Base-by-base conservation (phyloP, 768 basidiomycete genomes). In the Psilocybe sp. region DNA sequence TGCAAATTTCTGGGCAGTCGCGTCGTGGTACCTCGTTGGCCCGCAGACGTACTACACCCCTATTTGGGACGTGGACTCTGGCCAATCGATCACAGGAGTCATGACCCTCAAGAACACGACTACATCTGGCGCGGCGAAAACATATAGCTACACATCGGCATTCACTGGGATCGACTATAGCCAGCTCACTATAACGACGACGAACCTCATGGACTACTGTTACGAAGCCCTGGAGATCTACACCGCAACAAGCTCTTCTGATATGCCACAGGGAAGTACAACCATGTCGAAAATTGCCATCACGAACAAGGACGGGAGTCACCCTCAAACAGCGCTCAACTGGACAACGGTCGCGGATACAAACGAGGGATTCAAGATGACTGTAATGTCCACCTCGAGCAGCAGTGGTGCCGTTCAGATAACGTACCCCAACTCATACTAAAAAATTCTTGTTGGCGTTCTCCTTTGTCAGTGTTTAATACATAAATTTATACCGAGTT, bases 1-100 rank as follows among this genome's bases (percentile, higher is more conserved):
- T 15, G 60, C 55, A n/a, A 47, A 54, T 16, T 62, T 56, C 41
- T 64, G 60, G 59, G 49, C 54, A 3, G 54, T 59, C 13, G 60
- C 63, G 4, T 48, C 47, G 1, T 64, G 63, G 63, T 60, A 60
- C 15, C 42, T 58, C 42, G 33, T 48, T 11, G 45, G 53, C 9
- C n/a, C 47, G 7, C 43, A 54, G 20, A 55, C 50, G 1, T 55
- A 51, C 42, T 55, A 51, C 32, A 55, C 54, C 4, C 46, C 45
- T 15, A 49, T 50, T 14, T 49, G 49, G 5, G 49, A 55, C 19
- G 54, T 55, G 19, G 44, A 51, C n/a, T 41, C 47, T 13, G 49
- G 44, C 4, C 54, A 55, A 38, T 51, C 14, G 16, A 20, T 55
- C 15, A 55, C 49, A 0, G 54, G 54, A 5, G 46, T 51, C n/a